phyloP scores from a whole-genome alignment of 23 red algal species.

The Gracilariopsis chorda region DNA sequence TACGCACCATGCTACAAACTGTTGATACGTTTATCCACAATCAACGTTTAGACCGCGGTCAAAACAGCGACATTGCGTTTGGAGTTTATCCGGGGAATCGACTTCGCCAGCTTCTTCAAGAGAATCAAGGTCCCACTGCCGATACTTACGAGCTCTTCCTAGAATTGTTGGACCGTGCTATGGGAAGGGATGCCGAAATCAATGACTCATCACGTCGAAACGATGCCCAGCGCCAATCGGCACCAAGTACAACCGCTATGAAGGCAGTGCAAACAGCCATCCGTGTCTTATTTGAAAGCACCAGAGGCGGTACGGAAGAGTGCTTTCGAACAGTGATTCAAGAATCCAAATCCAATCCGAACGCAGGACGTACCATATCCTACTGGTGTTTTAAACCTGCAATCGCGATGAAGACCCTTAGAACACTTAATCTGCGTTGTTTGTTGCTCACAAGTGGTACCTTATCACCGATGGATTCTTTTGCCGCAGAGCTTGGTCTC shows the following conservation, averaged over 20 bases:
- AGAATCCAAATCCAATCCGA: neutral
- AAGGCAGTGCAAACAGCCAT: slow-evolving; percentile 51
- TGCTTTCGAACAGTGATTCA: slow-evolving; percentile 73
- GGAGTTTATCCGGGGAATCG: slow-evolving; percentile 14
- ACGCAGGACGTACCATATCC: slow-evolving; percentile 60
- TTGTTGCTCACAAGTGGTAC: slow-evolving; percentile 95
- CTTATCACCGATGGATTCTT: slow-evolving; percentile 84
- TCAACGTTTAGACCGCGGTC: slow-evolving; percentile 28
- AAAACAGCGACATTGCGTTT: slow-evolving; percentile 23
- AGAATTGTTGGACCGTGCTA: slow-evolving; percentile 55
- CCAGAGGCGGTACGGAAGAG: neutral
- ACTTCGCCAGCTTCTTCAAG: slow-evolving; percentile 10
- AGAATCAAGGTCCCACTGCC: slow-evolving; percentile 2
- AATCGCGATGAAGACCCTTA: slow-evolving; percentile 59
- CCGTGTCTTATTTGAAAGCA: slow-evolving; percentile 52
- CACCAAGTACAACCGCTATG: neutral
- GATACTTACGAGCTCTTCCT: slow-evolving; percentile 59
- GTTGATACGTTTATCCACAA: slow-evolving; percentile 27
- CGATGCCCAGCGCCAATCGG: neutral
- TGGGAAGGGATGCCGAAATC: slow-evolving; percentile 43
- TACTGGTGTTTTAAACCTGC: slow-evolving; percentile 94
- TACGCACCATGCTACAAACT: slow-evolving; percentile 14
- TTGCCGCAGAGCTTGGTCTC: slow-evolving; percentile 77
- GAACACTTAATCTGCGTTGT: slow-evolving; percentile 55
- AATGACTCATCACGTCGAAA: neutral